Evolutionary conservation across 2,329 filamentous ascomycete genomes (phyloP), one percentile per base, ranked within the genome.

Genomic region (Chaetomium globosum): DNA sequence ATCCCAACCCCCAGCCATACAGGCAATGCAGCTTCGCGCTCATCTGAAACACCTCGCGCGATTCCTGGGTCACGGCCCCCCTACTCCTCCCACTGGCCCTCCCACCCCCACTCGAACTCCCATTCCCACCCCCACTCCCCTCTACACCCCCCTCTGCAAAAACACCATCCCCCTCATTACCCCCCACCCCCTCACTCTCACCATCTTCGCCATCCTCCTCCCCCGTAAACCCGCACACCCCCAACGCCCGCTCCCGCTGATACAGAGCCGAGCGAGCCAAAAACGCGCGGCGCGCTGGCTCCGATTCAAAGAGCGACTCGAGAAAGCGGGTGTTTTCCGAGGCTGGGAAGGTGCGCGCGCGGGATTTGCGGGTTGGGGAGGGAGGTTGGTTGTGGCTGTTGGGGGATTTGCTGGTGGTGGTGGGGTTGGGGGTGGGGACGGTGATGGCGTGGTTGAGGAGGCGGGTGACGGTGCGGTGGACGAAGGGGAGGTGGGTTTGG

Each of bases 1-100:
- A 26, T n/a, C 36, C 58, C 4, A 62, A n/a, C 4, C 49, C 49
- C 46, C 61, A 65, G 9, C 90, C 90, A 68, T 86, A 89, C 31
- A 91, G 78, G 68, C 85, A 86, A 74, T 92, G 89, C 28, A 93
- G 77, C 73, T 89, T 89, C 28, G 90, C 90, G 68, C 86, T 89
- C 69, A 84, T 79, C 76, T 92, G 90, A 33, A 85, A 83, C 39
- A 80, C 73, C 59, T 78, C 74, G 30, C 77, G 77, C 13, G 77
- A 80, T 9, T 74, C 16, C 9, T 10, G 31, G 31, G 6, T n/a
- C n/a, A 31, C 9, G 31, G 1, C 7, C 31, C 31, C 28, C 28
- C 51, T 54, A 21, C n/a, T 19, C 28, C 52, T 31, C 30, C 6
- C 26, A 8, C 16, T 9, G 9, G 30, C 16, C 19, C 16, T 4